A percentile compares a stretch with the other conserved stretches of the same genome.
Conservation (phyloP, 2,329 filamentous ascomycete genomes). For the Fusarium oligoseptatum region DNA sequence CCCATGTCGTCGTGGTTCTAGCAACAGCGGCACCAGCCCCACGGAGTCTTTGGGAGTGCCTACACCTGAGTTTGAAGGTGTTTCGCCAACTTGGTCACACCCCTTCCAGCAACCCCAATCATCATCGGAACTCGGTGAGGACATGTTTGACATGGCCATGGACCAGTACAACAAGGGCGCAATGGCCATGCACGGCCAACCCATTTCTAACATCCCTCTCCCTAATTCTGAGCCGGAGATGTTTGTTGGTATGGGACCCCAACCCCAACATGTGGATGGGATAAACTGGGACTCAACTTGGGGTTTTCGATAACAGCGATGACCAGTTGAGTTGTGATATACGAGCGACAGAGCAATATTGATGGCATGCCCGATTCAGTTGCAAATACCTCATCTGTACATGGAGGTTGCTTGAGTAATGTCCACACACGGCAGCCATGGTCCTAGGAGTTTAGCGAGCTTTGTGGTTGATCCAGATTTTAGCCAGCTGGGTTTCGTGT, state of each 20-base stretch:
- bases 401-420: not conserved
- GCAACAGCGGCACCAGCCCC: slow-evolving; percentile 42
- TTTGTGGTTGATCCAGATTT: slow-evolving; percentile 4
- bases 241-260: slow-evolving; percentile 27
- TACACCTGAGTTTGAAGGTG: slow-evolving; percentile 39
- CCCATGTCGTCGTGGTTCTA: slow-evolving; percentile 40
- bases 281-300: slow-evolving; percentile 37
- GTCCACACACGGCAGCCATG: not conserved
- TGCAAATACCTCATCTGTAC: not conserved
- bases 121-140: slow-evolving; percentile 38
- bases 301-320: slow-evolving; percentile 32
- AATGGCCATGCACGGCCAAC: slow-evolving; percentile 27
- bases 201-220: slow-evolving; percentile 19
- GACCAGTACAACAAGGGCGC: slow-evolving; percentile 33
- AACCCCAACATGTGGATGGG: slow-evolving; percentile 19
- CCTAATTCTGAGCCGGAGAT: slow-evolving; percentile 25
- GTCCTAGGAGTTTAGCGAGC: not conserved
- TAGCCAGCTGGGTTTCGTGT: not conserved
- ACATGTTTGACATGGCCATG: slow-evolving; percentile 41
- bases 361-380: not conserved
- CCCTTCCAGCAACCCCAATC: slow-evolving; percentile 37
- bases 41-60: slow-evolving; percentile 43
- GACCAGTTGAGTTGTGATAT: not conserved
- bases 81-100: slow-evolving; percentile 39
- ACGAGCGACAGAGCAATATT: not conserved